Base-by-base conservation (phyloP, 192 early-diverging fungal species). In the Entomortierella chlamydospora region DNA sequence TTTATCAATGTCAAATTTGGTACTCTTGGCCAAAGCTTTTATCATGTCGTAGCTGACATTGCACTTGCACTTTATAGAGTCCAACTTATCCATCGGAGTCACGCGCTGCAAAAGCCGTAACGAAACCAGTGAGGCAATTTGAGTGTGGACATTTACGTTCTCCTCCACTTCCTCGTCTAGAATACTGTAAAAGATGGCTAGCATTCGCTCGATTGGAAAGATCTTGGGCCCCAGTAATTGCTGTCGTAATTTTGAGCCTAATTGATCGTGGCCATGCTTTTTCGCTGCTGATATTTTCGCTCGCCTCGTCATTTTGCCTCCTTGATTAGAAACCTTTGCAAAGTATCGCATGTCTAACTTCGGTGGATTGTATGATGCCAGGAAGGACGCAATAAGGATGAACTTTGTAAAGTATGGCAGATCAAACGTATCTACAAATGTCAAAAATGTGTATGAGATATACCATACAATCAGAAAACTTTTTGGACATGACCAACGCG, bases 141-240 rank as follows among this genome's bases (percentile, higher is more conserved):
- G 90, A 0, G 81, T 76, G 41, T 92, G 88, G 20, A 95, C 88
- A 72, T 95, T 94, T 7, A 96, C 87, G 6, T 85, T 89, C 56
- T 89, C 87, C 22, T 95, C 93, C 7, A 91, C 78, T 6, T 87
- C 82, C 42, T 94, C 90, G 4, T 89, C 90, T 22, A 95, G 82
- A 23, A 96, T 92, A 68, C 91, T 93, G 79, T 97, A 95, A 81
- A 98, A 98, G 52, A 99, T 98, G 47, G 98, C 98, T 70, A 97
- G 77, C 94, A 99, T 92, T 26, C 98, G 89, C 68, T 99, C 97
- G n/a, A 99, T 84, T 0, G 93, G 93, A 85, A 99, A 99, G 8
- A 91, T 70, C 70, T 94, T 96, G 2, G 98, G 97, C 0, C 98
- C 98, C 12, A 96, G 74, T 2, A 98, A 84, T 66, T 97, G 96